These are phyloP conservation scores for Phalaenopsis hybrid DNA, from an alignment of 116 monocot species.

Conservation along the genomic window DNA sequence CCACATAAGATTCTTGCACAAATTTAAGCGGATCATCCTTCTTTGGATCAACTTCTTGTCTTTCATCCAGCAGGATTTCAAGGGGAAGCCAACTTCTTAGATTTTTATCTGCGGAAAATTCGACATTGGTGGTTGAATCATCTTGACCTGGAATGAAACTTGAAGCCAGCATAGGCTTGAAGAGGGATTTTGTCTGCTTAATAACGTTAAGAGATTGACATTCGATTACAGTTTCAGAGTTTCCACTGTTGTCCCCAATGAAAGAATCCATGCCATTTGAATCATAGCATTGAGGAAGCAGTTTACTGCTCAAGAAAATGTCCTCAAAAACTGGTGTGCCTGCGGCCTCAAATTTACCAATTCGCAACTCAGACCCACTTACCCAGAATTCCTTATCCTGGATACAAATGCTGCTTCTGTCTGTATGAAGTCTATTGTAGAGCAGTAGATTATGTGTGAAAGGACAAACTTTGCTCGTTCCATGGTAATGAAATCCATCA, in stretches of 20 bases:
- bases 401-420: too few species aligned
- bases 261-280: background rate
- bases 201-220: background rate
- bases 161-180: background rate
- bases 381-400: too few species aligned
- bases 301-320: background rate
- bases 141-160: background rate
- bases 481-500: too few species aligned
- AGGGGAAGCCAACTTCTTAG: conserved; percentile 17
- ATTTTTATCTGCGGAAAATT: conserved; percentile 10
- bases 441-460: too few species aligned
- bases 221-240: too few species aligned
- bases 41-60: background rate
- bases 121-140: conserved; percentile 5
- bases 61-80: conserved; percentile 21
- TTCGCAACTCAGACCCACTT: too few species aligned
- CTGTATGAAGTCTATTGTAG: too few species aligned
- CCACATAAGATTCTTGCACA: background rate
- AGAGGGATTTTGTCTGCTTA: background rate
- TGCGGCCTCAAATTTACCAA: background rate
- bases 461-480: too few species aligned
- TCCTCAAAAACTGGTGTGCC: background rate
- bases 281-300: background rate
- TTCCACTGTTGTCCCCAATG: background rate
- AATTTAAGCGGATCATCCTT: background rate